These are phyloP conservation scores for Beauveria bassiana DNA, from an alignment of 2,329 filamentous ascomycete genomes.

Conservation along the genomic window DNA sequence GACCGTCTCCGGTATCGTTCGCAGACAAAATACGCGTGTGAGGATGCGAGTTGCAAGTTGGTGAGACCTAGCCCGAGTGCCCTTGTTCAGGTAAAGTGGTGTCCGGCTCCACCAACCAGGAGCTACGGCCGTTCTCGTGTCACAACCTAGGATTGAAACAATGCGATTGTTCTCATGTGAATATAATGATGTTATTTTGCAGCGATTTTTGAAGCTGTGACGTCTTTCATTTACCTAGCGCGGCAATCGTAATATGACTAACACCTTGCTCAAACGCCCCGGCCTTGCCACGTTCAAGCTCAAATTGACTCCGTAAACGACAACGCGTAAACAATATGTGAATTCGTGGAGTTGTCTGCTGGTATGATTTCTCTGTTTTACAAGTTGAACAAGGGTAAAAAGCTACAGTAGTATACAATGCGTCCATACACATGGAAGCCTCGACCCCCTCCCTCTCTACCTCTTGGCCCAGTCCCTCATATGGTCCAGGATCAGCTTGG, in stretches of 20 bases:
- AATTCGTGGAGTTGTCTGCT: conserved; percentile 9
- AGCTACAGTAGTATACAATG: conserved; percentile 11
- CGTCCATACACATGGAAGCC: not conserved
- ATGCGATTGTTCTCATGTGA: not conserved
- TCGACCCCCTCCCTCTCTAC: conserved; percentile 6
- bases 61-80: not conserved
- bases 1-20: not conserved
- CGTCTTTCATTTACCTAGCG: no score
- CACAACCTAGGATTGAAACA: not conserved
- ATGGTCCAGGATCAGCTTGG: conserved; percentile 77
- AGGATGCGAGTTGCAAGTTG: not conserved
- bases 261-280: not conserved
- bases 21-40: not conserved
- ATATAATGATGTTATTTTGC: not conserved
- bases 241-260: not conserved
- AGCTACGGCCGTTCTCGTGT: not conserved
- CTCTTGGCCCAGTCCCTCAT: conserved; percentile 54
- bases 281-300: not conserved
- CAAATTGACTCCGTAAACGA: not conserved
- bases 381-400: not conserved
- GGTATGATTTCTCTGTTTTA: not conserved
- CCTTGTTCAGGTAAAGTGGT: not conserved
- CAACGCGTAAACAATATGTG: not conserved
- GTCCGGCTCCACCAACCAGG: conserved; percentile 4
- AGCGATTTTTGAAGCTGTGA: no score